Base-by-base conservation (phyloP, 192 early-diverging fungal genomes). In the Jimgerdemannia lactiflua region DNA sequence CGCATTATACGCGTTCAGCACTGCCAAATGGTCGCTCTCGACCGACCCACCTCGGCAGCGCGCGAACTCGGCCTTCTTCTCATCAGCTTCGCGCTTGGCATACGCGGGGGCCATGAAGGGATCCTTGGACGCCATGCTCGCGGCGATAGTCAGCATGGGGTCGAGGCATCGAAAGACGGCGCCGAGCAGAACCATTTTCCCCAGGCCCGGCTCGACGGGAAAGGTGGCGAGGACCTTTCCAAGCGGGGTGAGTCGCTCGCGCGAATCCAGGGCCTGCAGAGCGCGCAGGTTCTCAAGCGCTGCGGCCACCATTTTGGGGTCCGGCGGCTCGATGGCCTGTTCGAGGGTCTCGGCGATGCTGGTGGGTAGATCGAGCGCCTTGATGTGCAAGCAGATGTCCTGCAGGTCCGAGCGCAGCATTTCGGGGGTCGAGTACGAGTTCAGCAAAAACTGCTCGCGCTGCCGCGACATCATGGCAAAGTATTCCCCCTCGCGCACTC, bases 401-500 rank as follows among this genome's bases (percentile, higher is more conserved):
- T 94, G 91, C 7, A 95, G 77, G 43, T 93, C 91, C 68, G 88
- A 66, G 7, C 93, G 78, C 29, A 89, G 75, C 19, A 95, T 93
- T 83, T 95, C 94, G 29, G 94, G 93, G 44, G 82, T 85, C 19
- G 84, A 74, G 65, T 89, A 78, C 43, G 81, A 77, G 42, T 88
- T 82, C 54, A 64, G 4, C 42, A 43, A n/a, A 2, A 14, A 59
- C 9, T 4, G 29, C 20, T 43, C 40, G 43, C 43, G 70, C 19
- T 19, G 43, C 40, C 42, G 43, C 59, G 80, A 75, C 63, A 86
- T 70, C 79, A 92, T 78, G 59, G 82, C 79, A 76, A 86, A 96
- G 72, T 94, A 96, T 0, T 90, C 80, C 14, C 96, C 96, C 20
- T 83, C 84, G 65, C 86, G 87, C 3, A 92, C 89, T 39, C 96